These are phyloP conservation scores for Pyrenula massariospora DNA, from an alignment of 495 filamentous ascomycete genomes.

Conservation along the genomic window DNA sequence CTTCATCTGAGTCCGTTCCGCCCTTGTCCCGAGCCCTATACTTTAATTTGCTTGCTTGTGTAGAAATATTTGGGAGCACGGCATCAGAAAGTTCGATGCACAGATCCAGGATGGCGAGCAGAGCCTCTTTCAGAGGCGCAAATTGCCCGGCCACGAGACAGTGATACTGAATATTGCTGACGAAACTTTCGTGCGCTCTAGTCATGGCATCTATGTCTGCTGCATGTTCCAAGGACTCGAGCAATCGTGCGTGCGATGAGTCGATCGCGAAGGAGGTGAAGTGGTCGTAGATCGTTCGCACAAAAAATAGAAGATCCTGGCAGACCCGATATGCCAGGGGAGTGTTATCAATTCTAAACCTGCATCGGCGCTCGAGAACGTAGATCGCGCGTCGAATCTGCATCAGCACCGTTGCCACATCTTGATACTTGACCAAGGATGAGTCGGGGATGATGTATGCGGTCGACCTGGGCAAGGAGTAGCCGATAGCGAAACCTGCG, in stretches of 20 bases:
- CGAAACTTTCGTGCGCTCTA: conserved; percentile 49
- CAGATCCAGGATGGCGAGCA: conserved; percentile 53
- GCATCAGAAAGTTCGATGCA: conserved; percentile 38
- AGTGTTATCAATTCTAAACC: conserved; percentile 6
- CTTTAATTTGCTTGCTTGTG: conserved; percentile 6
- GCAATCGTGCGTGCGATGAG: conserved; percentile 40
- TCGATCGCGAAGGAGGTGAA: conserved; percentile 60
- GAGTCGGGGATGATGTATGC: conserved; percentile 62
- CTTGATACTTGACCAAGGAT: conserved; percentile 52
- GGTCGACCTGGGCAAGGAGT: conserved; percentile 72
- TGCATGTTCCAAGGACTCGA: conserved; percentile 38
- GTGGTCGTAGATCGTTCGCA: conserved; percentile 62
- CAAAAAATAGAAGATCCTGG: conserved; percentile 70
- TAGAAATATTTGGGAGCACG: conserved; percentile 5
- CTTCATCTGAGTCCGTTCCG: conserved; percentile 13
- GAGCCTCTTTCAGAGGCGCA: conserved; percentile 49
- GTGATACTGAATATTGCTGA: conserved; percentile 48
- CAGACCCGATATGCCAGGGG: conserved; percentile 47
- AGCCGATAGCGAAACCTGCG: conserved; percentile 43
- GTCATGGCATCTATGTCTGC: conserved; percentile 79
- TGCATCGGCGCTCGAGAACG: conserved; percentile 47
- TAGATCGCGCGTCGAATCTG: conserved; percentile 66
- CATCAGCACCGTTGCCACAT: conserved; percentile 60
- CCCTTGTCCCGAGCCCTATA: conserved; percentile 10
- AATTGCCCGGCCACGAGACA: conserved; percentile 55